phyloP scores from a whole-genome alignment of 1,284 basidiomycete species.

The Heterobasidion annosum region DNA sequence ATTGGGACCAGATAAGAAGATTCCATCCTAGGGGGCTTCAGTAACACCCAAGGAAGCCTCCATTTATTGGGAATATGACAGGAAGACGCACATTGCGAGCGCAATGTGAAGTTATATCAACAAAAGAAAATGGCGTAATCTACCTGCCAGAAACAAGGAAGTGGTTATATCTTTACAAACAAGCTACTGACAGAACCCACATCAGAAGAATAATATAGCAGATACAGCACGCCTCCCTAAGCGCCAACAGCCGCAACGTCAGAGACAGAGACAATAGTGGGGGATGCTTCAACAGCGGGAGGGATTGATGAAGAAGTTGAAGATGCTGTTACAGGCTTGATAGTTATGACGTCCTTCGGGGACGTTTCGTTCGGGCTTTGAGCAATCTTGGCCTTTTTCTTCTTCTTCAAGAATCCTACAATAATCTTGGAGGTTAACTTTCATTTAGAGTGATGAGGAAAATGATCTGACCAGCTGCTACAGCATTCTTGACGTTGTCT shows the following conservation, averaged over 20 bases:
- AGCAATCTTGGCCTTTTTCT: conserved; percentile 68
- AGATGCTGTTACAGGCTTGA: not conserved
- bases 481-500: conserved; percentile 88
- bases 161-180: too few species aligned
- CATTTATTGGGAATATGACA: too few species aligned
- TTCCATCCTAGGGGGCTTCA: too few species aligned
- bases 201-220: not conserved
- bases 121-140: too few species aligned
- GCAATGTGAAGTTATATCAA: too few species aligned
- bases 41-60: too few species aligned
- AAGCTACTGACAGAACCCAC: not conserved
- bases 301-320: not conserved
- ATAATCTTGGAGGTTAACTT: conserved; percentile 6
- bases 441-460: not conserved
- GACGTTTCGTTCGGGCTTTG: conserved; percentile 18
- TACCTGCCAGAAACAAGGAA: too few species aligned
- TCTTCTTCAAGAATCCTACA: conserved; percentile 73
- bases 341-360: conserved; percentile 5
- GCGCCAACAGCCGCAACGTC: not conserved
- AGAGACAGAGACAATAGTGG: not conserved
- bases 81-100: too few species aligned
- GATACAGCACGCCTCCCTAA: not conserved
- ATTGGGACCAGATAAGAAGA: too few species aligned
- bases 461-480: conserved; percentile 58
- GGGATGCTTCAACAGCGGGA: not conserved